Evolutionary conservation across 768 basidiomycete species (phyloP).

Genomic region (Fomitopsis serialis): DNA sequence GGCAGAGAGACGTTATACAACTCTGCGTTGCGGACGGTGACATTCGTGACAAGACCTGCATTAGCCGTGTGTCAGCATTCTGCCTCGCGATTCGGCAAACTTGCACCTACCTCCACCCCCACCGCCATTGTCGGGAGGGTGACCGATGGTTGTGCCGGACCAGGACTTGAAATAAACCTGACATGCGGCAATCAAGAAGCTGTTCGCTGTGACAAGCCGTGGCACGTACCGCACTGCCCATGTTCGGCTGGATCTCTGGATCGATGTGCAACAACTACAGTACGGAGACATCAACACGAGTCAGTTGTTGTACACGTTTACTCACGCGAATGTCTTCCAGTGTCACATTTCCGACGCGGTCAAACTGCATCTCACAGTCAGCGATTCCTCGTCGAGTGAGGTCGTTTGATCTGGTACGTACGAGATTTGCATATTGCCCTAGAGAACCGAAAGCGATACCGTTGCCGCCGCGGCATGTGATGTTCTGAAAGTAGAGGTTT

Average conservation of each 20-base stretch:
- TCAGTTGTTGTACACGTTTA: neutral
- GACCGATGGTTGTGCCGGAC: slow-evolving; percentile 44
- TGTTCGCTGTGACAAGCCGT: neutral
- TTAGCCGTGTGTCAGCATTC: slow-evolving; percentile 40
- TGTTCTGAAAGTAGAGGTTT: slow-evolving; percentile 42
- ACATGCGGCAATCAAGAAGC: neutral
- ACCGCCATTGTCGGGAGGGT: slow-evolving; percentile 52
- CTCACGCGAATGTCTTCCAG: slow-evolving; percentile 42
- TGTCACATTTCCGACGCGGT: slow-evolving; percentile 32
- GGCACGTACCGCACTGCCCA: slow-evolving; percentile 43
- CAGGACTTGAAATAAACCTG: slow-evolving; percentile 55
- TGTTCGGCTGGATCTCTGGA: slow-evolving; percentile 48
- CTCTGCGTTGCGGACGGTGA: slow-evolving; percentile 34
- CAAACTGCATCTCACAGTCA: slow-evolving; percentile 2
- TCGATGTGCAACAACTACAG: slow-evolving; percentile 42
- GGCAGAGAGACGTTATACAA: slow-evolving; percentile 44
- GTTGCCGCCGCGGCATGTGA: slow-evolving; percentile 56
- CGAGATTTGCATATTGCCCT: slow-evolving; percentile 49
- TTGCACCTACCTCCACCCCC: slow-evolving; percentile 38
- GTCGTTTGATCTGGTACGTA: slow-evolving; percentile 15
- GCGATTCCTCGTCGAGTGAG: neutral
- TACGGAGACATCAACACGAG: too few relatives aligned
- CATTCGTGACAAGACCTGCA: slow-evolving; percentile 40
- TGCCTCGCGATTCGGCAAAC: slow-evolving; percentile 26
- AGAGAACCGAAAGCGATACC: slow-evolving; percentile 58